Percentiles rank a stretch among this genome's conserved stretches.
These are phyloP conservation scores for Nothophoma quercina DNA, from an alignment of 2,329 filamentous ascomycete species.

Conservation along the genomic window DNA sequence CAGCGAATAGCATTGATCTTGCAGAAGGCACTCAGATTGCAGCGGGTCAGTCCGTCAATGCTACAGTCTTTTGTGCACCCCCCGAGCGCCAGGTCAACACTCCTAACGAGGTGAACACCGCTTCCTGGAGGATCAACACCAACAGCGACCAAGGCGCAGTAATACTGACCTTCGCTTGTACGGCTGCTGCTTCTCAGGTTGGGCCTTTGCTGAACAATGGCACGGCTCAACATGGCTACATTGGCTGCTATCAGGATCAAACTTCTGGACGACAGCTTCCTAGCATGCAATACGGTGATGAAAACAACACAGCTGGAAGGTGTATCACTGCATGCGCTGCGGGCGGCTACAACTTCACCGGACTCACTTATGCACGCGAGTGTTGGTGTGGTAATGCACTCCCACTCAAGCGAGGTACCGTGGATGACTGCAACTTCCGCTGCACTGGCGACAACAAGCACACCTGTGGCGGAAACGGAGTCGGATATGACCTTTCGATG, in stretches of 20 bases:
- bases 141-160: conserved; percentile 54
- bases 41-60: conserved; percentile 60
- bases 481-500: conserved; percentile 48
- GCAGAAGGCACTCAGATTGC: conserved; percentile 63
- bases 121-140: conserved; percentile 65
- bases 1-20: conserved; percentile 64
- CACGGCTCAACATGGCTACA: conserved; percentile 60
- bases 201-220: conserved; percentile 57
- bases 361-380: conserved; percentile 59
- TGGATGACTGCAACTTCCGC: conserved; percentile 59
- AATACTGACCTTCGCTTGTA: conserved; percentile 60
- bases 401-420: conserved; percentile 54
- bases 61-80: conserved; percentile 62
- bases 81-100: conserved; percentile 66
- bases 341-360: conserved; percentile 54
- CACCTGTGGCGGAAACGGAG: conserved; percentile 63
- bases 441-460: conserved; percentile 60
- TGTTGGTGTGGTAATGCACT: conserved; percentile 64
- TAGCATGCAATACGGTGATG: conserved; percentile 52
- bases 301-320: conserved; percentile 53
- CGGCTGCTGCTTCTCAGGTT: conserved; percentile 61
- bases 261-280: conserved; percentile 63
- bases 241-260: conserved; percentile 65
- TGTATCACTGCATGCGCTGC: conserved; percentile 57
- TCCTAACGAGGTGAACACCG: conserved; percentile 58